phyloP scores from a whole-genome alignment of 179 eudicot genomes.

The Actinidia arguta region DNA sequence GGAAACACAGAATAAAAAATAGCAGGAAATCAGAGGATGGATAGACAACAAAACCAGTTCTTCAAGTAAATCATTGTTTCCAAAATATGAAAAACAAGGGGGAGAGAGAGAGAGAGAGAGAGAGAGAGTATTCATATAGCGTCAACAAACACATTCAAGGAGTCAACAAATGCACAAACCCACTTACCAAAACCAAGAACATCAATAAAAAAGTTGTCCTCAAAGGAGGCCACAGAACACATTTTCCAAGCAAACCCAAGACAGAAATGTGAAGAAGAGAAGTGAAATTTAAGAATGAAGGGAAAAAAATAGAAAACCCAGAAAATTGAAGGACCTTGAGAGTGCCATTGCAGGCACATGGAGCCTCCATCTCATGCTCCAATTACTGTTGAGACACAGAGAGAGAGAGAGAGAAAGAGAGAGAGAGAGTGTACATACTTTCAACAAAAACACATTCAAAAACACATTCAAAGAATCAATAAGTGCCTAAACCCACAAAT shows the following conservation, averaged over 20 bases:
- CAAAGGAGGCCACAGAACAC: background rate
- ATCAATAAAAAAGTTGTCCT: background rate
- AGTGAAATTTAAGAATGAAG: background rate
- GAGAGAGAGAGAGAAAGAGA: background rate
- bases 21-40: background rate
- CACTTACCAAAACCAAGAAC: background rate
- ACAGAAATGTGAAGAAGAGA: background rate
- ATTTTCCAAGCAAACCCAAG: background rate
- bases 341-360: slow-evolving; percentile 96
- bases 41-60: background rate
- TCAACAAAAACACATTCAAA: background rate
- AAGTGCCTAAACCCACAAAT: slow-evolving; percentile 3
- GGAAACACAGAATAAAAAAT: background rate
- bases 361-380: slow-evolving; percentile 72
- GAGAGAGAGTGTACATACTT: slow-evolving; percentile 1
- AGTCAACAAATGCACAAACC: slow-evolving; percentile 1
- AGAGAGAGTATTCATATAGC: background rate
- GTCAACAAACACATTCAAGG: background rate
- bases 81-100: background rate
- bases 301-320: background rate
- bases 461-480: slow-evolving; percentile 2
- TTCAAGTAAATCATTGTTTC: background rate
- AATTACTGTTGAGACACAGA: background rate
- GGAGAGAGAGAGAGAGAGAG: background rate
- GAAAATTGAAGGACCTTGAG: slow-evolving; percentile 57